A percentile compares a stretch with the other conserved stretches of the same genome.
Evolutionary conservation across 169 alveolate genomes (phyloP).

Genomic region (Cyclospora cayetanensis): DNA sequence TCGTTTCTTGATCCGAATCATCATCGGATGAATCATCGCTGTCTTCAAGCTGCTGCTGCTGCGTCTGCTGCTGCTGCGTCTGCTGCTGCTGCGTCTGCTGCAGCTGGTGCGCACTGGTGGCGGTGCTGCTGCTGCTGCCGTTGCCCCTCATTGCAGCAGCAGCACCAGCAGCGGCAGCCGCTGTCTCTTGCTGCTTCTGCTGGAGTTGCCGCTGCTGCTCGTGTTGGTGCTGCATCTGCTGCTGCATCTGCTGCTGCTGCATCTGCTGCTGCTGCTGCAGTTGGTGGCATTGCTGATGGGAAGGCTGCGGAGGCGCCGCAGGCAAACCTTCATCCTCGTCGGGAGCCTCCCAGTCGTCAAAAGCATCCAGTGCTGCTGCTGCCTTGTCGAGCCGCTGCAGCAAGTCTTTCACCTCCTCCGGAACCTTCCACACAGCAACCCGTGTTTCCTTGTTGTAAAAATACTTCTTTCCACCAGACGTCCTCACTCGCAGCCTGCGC

Average conservation of each 20-base stretch:
- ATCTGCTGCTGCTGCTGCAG: neutral
- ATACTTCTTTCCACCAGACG: constrained; percentile 41
- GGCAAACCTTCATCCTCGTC: neutral
- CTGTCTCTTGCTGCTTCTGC: neutral
- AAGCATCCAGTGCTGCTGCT: neutral
- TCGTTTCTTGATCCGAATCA: neutral
- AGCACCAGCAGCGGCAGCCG: neutral
- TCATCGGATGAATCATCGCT: constrained; percentile 2
- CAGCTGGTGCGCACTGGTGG: neutral
- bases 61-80: neutral
- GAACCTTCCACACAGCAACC: constrained; percentile 50
- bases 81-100: constrained; percentile 29
- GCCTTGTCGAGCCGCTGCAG: constrained; percentile 5
- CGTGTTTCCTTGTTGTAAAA: constrained; percentile 51
- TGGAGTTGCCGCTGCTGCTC: neutral
- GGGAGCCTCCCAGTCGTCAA: constrained; percentile 11
- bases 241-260: constrained; percentile 2
- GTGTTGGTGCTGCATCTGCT: neutral
- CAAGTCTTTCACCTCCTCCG: constrained; percentile 40
- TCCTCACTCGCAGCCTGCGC: constrained; percentile 56
- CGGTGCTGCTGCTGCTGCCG: neutral
- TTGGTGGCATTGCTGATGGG: neutral
- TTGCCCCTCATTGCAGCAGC: neutral
- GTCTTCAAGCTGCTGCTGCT: neutral
- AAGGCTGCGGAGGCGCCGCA: neutral